Evolutionary conservation across 2,329 filamentous ascomycete species (phyloP), one percentile per base, ranked within the genome.

Genomic region (Aspergillus calidoustus): DNA sequence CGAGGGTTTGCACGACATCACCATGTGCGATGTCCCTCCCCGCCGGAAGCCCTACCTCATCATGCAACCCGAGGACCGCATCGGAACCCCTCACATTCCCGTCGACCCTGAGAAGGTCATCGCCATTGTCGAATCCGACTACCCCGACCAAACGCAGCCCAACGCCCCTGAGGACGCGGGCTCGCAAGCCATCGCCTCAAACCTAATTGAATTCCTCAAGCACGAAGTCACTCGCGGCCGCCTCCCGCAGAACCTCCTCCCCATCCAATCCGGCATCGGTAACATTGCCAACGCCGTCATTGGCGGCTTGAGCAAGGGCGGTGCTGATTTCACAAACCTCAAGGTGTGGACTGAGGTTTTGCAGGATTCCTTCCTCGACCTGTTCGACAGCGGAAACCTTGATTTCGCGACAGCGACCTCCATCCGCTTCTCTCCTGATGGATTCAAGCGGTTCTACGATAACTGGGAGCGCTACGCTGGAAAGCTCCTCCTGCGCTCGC

Each of bases 331-430:
- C 84, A 86, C 87, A 74, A 91, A 96, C 81, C 85, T 97, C 61
- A 93, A 91, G 75, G 93, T 96, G 44, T 96, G 92, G 93, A 96
- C 93, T 25, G 92, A 96, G 79, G 92, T 96, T 52, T 87, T 96
- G 60, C 92, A 96, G 81, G 92, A 96, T 76, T 93, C 91, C 23
- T 96, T 96, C 87, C 86, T 96, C 25, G 93, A 96, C 76, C 89
- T 96, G 58, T 96, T 96, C 79, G 93, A 96, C 82, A 90, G 87
- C 62, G 92, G 92, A 28, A 89, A 91, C 73, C 85, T 96, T 22
- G 91, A 96, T 80, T 96, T 95, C 71, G 93, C 92, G 49, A 96
- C 92, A 0, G 92, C 92, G 44, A 96, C 92, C 7, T 93, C 91
- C 3, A 92, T 96, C 72, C 91, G 92, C 69, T 96, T 96, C 85